Base-by-base conservation (phyloP, 2,329 filamentous ascomycete species). In the Aspergillus viridinutans region DNA sequence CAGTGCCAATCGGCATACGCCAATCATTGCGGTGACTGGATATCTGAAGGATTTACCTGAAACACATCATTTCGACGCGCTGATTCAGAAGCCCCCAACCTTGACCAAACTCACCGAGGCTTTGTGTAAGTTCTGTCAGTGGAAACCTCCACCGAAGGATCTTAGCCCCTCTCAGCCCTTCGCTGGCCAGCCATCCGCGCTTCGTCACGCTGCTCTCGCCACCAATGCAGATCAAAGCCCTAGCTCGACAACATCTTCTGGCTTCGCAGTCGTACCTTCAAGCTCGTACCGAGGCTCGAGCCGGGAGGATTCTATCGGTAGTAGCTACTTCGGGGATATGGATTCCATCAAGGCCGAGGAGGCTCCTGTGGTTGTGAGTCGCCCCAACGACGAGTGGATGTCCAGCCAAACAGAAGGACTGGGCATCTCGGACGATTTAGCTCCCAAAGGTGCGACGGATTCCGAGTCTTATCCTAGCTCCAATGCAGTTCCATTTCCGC, bases 31-130 rank as follows among this genome's bases (percentile, higher is more conserved):
- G 50, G 93, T 99, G 35, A 99, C 94, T 3, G 93, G 94, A 6
- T 99, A 99, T 72, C 80, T 99, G n/a, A 97, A 97, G 72, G 94
- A 99, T 69, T 81, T 99, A 2, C 92, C 94, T 64, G 92, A 92
- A 58, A 90, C 91, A 3, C 93, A 99, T 75, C 90, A 97, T 74
- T 99, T 99, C 69, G 92, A 97, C 72, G 90, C 90, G 1, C 80
- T 99, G 52, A 91, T 99, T 53, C 92, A 99, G 74, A 99, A 99
- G 75, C 94, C 94, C 26, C 95, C 96, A 38, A 97, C 93, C 42
- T 87, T 91, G 47, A 89, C 90, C 3, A 97, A 97, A 74, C 76
- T 99, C 51, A 91, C 87, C 0, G 92, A 99, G 68, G 90, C 94
- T 0, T 81, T 99, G 63, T 88, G 89, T 61, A 87, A 88, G 56